A percentile compares a stretch with the other conserved stretches of the same genome.
Evolutionary conservation across 805 yeast genomes (phyloP).

Genomic region (Candida silvicultrix): DNA sequence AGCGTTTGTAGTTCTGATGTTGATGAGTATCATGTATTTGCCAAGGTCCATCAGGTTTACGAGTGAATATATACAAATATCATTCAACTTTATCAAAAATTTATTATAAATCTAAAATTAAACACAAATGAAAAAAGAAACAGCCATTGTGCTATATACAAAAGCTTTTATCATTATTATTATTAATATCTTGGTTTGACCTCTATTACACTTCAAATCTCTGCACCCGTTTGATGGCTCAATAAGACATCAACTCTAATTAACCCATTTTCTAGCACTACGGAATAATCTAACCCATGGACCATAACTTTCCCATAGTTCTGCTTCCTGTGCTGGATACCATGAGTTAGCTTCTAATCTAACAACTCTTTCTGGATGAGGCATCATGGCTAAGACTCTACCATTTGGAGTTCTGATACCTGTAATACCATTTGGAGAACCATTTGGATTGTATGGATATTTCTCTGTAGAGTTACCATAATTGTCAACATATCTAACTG

Average conservation of each 20-base stretch:
- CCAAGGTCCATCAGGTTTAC: too few relatives aligned
- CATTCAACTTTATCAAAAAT: too few relatives aligned
- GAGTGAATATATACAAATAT: too few relatives aligned
- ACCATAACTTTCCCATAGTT: constrained; percentile 74
- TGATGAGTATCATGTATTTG: too few relatives aligned
- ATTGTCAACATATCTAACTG: constrained; percentile 83
- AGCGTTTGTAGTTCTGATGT: too few relatives aligned
- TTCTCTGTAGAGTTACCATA: constrained; percentile 76
- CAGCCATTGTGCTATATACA: too few relatives aligned
- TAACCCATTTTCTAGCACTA: constrained; percentile 91
- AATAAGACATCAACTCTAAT: not conserved
- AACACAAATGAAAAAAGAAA: too few relatives aligned
- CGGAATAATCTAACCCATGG: constrained; percentile 95
- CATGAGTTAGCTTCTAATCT: constrained; percentile 87
- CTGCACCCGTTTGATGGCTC: too few relatives aligned
- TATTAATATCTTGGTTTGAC: too few relatives aligned
- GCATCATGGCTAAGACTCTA: constrained; percentile 97
- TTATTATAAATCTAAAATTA: too few relatives aligned
- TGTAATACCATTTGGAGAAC: constrained; percentile 88
- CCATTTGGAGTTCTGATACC: constrained; percentile 90
- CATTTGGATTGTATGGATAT: constrained; percentile 95
- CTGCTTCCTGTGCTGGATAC: constrained; percentile 62
- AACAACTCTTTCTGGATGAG: constrained; percentile 95
- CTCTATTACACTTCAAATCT: too few relatives aligned
- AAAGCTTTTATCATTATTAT: too few relatives aligned